Percentiles rank a stretch among this genome's conserved stretches.
Conservation (phyloP, 345 rosid genomes). For the Aquilaria yunnanensis region DNA sequence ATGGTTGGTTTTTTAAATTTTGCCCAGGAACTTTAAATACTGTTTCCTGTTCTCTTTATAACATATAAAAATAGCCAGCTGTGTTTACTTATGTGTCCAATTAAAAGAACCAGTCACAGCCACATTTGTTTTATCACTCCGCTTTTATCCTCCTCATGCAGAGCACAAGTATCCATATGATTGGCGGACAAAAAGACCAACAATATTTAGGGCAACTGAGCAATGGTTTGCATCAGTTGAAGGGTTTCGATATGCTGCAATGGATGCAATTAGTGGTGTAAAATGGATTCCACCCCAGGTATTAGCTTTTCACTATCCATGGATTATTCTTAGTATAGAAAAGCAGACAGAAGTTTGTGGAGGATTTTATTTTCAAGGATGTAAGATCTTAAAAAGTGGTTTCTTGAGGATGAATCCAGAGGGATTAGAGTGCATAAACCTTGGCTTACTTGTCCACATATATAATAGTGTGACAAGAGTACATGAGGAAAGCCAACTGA, state of each 20-base stretch:
- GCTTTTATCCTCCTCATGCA: slow-evolving; percentile 19
- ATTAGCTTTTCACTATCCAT: slow-evolving; percentile 9
- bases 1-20: slow-evolving; percentile 39
- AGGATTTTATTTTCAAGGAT: no score
- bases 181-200: slow-evolving; percentile 95
- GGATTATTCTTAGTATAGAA: no score
- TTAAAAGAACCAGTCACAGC: no score
- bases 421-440: neutral
- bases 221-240: slow-evolving; percentile 99
- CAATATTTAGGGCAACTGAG: slow-evolving; percentile 96
- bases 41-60: slow-evolving; percentile 4
- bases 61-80: neutral
- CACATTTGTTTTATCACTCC: no score
- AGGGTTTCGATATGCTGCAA: slow-evolving; percentile 70
- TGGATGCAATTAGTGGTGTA: slow-evolving; percentile 77
- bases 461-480: no score
- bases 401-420: neutral
- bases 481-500: no score
- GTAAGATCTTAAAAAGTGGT: no score
- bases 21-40: neutral
- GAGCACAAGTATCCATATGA: slow-evolving; percentile 96
- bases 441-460: no score
- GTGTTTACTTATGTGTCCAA: slow-evolving; percentile 1
- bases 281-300: slow-evolving; percentile 98
- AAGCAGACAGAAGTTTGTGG: no score